These are phyloP conservation scores for Candida mattraensis DNA, from an alignment of 805 yeast genomes.

Conservation along the genomic window DNA sequence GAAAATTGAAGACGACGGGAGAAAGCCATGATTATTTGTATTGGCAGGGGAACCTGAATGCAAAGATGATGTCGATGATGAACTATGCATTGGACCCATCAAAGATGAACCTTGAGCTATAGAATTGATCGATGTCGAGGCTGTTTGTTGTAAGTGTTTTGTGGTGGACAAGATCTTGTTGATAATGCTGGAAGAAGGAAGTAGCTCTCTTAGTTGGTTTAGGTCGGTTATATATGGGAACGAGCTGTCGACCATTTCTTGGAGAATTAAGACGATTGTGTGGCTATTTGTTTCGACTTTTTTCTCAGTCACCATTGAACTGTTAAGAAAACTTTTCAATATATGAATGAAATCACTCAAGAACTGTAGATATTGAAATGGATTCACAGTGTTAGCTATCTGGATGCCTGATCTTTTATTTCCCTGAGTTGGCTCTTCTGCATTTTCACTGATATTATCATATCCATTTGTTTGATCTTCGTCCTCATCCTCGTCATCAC, in stretches of 20 bases:
- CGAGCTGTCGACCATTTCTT: conserved; percentile 78
- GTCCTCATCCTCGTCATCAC: conserved; percentile 33
- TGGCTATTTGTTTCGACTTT: conserved; percentile 72
- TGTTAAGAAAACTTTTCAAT: conserved; percentile 42
- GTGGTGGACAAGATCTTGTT: conserved; percentile 49
- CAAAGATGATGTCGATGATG: conserved; percentile 17
- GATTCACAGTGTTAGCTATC: conserved; percentile 35
- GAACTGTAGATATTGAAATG: conserved; percentile 44
- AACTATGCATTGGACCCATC: conserved; percentile 15
- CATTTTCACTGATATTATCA: conserved; percentile 19
- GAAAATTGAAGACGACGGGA: conserved; percentile 21
- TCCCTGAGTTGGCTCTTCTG: conserved; percentile 1
- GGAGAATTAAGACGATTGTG: conserved; percentile 65
- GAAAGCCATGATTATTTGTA: conserved; percentile 11
- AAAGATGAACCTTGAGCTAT: conserved; percentile 28
- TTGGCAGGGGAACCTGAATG: too few relatives aligned
- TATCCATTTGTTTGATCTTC: conserved; percentile 22
- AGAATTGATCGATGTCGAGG: conserved; percentile 30
- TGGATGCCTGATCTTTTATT: conserved; percentile 4
- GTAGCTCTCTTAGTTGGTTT: conserved; percentile 64
- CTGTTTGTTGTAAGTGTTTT: conserved; percentile 33
- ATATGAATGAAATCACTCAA: conserved; percentile 40
- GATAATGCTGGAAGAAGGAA: conserved; percentile 63
- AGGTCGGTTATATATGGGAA: conserved; percentile 71
- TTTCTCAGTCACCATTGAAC: conserved; percentile 48